phyloP scores from a whole-genome alignment of 345 rosid genomes.

The Noccaea bulbosa region DNA sequence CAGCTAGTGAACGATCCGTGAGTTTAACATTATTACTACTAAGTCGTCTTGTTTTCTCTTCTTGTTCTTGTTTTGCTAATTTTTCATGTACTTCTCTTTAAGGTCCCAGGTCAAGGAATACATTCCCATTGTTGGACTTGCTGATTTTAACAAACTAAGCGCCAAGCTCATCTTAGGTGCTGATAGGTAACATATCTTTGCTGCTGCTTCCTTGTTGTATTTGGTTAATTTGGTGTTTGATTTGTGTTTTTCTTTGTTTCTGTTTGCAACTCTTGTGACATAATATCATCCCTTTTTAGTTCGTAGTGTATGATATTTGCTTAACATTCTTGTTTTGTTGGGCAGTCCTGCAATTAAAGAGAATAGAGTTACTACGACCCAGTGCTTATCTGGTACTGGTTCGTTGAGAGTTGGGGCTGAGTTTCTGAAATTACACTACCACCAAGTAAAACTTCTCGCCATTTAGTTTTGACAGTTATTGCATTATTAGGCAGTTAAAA shows the following conservation, averaged over 20 bases:
- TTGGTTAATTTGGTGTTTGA: not conserved
- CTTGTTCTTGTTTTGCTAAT: conserved; percentile 20
- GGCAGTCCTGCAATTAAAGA: conserved; percentile 76
- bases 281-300: not conserved
- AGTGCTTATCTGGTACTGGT: conserved; percentile 97
- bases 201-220: not conserved
- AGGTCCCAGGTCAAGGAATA: conserved; percentile 92
- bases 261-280: not conserved
- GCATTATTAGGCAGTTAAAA: not conserved
- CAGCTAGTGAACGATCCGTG: conserved; percentile 74
- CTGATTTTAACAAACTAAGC: conserved; percentile 86
- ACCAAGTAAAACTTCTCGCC: conserved; percentile 50
- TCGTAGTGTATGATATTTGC: not conserved
- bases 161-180: conserved; percentile 91
- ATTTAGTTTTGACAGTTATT: conserved; percentile 13
- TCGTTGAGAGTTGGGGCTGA: conserved; percentile 96
- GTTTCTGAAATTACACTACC: conserved; percentile 80
- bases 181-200: conserved; percentile 61
- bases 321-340: conserved; percentile 23
- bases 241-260: not conserved
- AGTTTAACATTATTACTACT: conserved; percentile 30
- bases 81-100: not conserved
- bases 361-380: conserved; percentile 82
- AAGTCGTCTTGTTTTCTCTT: not conserved
- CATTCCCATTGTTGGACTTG: conserved; percentile 87